Conservation (phyloP, 129 eudicot genomes). For the Kitagawia praeruptora region DNA sequence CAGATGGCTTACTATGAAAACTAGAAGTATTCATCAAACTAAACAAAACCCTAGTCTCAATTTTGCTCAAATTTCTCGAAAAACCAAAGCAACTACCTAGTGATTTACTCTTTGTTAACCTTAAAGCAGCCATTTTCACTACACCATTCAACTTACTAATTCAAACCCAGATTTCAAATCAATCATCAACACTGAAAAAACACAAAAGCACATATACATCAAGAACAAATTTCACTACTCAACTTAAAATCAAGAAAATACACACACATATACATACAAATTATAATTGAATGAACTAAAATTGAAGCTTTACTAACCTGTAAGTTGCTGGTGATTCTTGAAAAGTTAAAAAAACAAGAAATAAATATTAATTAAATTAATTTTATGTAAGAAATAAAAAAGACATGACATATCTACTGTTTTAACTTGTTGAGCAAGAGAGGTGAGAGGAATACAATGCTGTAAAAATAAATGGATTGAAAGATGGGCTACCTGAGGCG, state of each 20-base stretch:
- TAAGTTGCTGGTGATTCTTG: no score
- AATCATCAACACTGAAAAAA: conserved; percentile 12
- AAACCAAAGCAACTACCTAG: conserved; percentile 17
- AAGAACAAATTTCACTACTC: not conserved
- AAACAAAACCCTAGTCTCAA: conserved; percentile 32
- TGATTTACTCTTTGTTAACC: conserved; percentile 34
- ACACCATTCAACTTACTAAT: conserved; percentile 15
- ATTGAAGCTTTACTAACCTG: not conserved
- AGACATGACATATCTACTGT: not conserved
- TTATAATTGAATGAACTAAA: no score
- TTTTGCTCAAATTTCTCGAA: conserved; percentile 10
- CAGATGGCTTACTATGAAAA: conserved; percentile 20
- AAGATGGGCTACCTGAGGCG: not conserved
- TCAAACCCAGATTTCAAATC: not conserved
- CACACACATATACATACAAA: not conserved
- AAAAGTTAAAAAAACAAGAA: not conserved
- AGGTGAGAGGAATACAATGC: not conserved
- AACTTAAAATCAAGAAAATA: not conserved
- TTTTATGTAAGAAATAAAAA: not conserved
- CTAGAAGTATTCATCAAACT: conserved; percentile 16
- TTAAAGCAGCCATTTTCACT: conserved; percentile 39
- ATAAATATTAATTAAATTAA: no score
- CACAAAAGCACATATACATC: not conserved
- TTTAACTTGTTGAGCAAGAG: conserved; percentile 4
- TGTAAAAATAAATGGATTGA: not conserved